These are phyloP conservation scores for Phytophthora pluvialis DNA, from an alignment of 352 stramenopile species.

Conservation along the genomic window DNA sequence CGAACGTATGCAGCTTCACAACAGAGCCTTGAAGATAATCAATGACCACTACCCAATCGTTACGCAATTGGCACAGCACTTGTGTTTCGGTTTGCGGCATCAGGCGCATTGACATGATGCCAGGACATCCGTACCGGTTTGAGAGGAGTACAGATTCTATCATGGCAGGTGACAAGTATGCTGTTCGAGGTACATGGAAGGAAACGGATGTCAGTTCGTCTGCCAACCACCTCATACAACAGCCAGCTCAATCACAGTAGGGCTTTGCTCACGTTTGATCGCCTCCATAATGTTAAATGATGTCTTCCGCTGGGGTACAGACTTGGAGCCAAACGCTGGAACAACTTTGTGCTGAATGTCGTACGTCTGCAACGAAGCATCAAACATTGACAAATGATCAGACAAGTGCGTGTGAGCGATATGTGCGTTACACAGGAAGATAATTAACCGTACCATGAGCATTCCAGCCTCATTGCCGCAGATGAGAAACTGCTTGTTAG, in stretches of 20 bases:
- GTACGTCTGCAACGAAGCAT: slow-evolving; percentile 48
- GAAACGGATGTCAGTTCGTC: slow-evolving; percentile 13
- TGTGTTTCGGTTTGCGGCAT: slow-evolving; percentile 43
- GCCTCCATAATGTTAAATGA: slow-evolving; percentile 51
- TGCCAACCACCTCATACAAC: not conserved
- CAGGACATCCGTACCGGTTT: slow-evolving; percentile 34
- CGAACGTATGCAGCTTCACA: slow-evolving; percentile 65
- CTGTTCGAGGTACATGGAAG: slow-evolving; percentile 16
- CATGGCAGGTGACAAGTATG: slow-evolving; percentile 36
- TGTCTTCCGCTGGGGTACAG: slow-evolving; percentile 56
- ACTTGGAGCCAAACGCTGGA: slow-evolving; percentile 69
- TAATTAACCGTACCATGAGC: slow-evolving; percentile 48
- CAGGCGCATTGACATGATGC: slow-evolving; percentile 53
- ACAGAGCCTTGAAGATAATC: slow-evolving; percentile 47
- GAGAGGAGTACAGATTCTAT: slow-evolving; percentile 40
- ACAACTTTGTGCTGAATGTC: slow-evolving; percentile 69
- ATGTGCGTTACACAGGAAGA: not conserved
- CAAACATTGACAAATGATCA: slow-evolving; percentile 2
- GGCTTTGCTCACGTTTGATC: slow-evolving; percentile 51
- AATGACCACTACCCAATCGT: slow-evolving; percentile 73
- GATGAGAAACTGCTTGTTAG: slow-evolving; percentile 55
- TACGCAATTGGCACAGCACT: slow-evolving; percentile 69
- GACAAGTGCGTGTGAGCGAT: not conserved
- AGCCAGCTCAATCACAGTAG: not conserved
- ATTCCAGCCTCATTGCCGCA: slow-evolving; percentile 67